These are phyloP conservation scores for Albatrellus ellisii DNA, from an alignment of 768 basidiomycete genomes.

Conservation along the genomic window DNA sequence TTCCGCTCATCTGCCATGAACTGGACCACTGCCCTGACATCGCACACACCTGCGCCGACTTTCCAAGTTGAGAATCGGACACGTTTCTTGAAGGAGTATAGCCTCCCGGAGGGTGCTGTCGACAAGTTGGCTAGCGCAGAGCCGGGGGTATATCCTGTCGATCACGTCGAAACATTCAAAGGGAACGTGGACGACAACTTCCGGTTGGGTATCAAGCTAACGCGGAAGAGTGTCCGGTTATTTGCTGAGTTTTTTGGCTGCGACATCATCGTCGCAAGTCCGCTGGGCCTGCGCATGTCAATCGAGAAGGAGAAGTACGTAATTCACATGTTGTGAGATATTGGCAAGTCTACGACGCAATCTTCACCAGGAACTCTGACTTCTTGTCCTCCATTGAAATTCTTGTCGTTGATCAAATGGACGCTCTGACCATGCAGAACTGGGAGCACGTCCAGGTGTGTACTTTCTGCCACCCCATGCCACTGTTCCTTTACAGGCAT, in stretches of 20 bases:
- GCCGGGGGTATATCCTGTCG: conserved; percentile 66
- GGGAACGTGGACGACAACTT: conserved; percentile 98
- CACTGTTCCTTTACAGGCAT: too few relatives aligned
- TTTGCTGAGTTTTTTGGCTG: conserved; percentile 85
- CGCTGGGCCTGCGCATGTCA: conserved; percentile 77
- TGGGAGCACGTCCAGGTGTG: conserved; percentile 94
- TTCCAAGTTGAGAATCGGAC: conserved; percentile 83
- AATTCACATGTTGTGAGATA: not conserved
- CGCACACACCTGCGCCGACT: conserved; percentile 55
- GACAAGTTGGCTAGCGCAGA: conserved; percentile 73
- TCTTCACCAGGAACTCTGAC: conserved; percentile 55
- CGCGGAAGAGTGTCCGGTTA: conserved; percentile 82
- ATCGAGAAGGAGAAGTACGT: conserved; percentile 91
- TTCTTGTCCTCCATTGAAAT: conserved; percentile 91
- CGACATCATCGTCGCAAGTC: conserved; percentile 89
- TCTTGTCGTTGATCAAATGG: conserved; percentile 82
- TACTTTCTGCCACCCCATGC: conserved; percentile 1
- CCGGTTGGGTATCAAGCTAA: conserved; percentile 84
- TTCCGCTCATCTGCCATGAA: conserved; percentile 80
- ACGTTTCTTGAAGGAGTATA: conserved; percentile 75
- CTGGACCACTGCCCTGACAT: conserved; percentile 72
- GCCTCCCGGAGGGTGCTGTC: conserved; percentile 59
- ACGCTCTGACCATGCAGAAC: conserved; percentile 94
- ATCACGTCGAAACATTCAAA: conserved; percentile 88
- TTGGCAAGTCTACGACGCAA: not conserved